Evolutionary conservation across 2,329 filamentous ascomycete species (phyloP).

Genomic region (Diaporthe destruens): DNA sequence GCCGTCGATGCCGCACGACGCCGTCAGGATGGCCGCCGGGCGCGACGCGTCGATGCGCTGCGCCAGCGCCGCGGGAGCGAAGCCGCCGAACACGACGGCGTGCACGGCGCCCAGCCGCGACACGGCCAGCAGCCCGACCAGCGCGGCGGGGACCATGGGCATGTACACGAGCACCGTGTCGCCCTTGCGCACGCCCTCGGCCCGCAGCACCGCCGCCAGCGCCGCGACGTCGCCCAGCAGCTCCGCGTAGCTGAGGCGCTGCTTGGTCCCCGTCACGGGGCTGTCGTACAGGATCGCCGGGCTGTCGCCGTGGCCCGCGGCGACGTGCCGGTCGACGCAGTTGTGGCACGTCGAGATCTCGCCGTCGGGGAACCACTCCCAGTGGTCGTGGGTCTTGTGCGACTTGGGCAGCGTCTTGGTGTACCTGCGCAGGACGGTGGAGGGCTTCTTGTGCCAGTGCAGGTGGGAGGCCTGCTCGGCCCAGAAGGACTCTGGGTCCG

Average conservation of each 20-base stretch:
- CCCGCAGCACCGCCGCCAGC: constrained; percentile 83
- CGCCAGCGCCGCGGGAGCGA: constrained; percentile 83
- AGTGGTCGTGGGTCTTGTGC: constrained; percentile 77
- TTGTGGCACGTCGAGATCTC: constrained; percentile 94
- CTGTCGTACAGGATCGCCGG: constrained; percentile 90
- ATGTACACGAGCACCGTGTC: constrained; percentile 94
- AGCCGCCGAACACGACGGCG: constrained; percentile 93
- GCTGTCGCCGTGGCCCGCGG: constrained; percentile 77
- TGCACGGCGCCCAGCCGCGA: constrained; percentile 88
- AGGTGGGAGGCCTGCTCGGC: constrained; percentile 78
- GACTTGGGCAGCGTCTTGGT: constrained; percentile 71
- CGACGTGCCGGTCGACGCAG: constrained; percentile 90
- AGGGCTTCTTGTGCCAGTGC: constrained; percentile 84
- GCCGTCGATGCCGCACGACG: constrained; percentile 93
- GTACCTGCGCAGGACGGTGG: constrained; percentile 68
- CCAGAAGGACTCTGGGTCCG: constrained; percentile 82
- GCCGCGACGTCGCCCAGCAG: constrained; percentile 84
- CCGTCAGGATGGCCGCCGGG: constrained; percentile 83
- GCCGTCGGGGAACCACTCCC: constrained; percentile 92
- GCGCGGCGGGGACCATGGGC: constrained; percentile 93
- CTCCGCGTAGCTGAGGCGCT: constrained; percentile 79
- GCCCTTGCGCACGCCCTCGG: constrained; percentile 84
- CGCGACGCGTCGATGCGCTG: constrained; percentile 88
- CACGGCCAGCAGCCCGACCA: constrained; percentile 88
- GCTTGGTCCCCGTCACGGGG: constrained; percentile 81